These are phyloP conservation scores for Heliosperma pusillum DNA, from an alignment of 148 eudicot species.

Conservation along the genomic window DNA sequence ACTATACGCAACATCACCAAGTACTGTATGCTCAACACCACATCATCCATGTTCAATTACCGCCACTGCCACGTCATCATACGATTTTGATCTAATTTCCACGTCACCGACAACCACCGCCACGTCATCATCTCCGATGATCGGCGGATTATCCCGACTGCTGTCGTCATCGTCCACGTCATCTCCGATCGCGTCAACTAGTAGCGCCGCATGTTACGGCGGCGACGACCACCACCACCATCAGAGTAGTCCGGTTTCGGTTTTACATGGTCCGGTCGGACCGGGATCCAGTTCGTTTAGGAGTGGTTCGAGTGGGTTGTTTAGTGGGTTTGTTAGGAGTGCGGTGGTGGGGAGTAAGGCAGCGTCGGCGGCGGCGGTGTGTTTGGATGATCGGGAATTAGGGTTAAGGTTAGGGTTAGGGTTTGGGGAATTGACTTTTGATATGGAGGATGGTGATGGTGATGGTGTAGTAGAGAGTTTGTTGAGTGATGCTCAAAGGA, in stretches of 20 bases:
- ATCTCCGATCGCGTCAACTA: neutral
- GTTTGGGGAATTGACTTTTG: conserved; percentile 61
- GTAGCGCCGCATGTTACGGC: conserved; percentile 18
- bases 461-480: conserved; percentile 46
- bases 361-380: conserved; percentile 55
- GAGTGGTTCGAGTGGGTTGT: conserved; percentile 37
- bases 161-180: neutral
- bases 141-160: neutral
- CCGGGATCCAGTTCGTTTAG: conserved; percentile 36
- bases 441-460: conserved; percentile 60
- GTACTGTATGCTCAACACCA: neutral
- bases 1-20: neutral
- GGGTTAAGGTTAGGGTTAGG: conserved; percentile 27
- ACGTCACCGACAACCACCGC: neutral
- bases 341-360: conserved; percentile 54
- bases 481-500: conserved; percentile 60
- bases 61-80: neutral
- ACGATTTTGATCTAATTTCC: neutral
- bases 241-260: conserved; percentile 9
- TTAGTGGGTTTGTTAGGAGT: conserved; percentile 55
- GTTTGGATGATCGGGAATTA: conserved; percentile 39
- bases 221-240: neutral
- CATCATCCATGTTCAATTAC: neutral
- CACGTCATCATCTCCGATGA: neutral
- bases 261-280: conserved; percentile 8